Percentiles rank a stretch among this genome's conserved stretches.
phyloP scores from a whole-genome alignment of 768 basidiomycete genomes.

The Hirschioporus abietinus region DNA sequence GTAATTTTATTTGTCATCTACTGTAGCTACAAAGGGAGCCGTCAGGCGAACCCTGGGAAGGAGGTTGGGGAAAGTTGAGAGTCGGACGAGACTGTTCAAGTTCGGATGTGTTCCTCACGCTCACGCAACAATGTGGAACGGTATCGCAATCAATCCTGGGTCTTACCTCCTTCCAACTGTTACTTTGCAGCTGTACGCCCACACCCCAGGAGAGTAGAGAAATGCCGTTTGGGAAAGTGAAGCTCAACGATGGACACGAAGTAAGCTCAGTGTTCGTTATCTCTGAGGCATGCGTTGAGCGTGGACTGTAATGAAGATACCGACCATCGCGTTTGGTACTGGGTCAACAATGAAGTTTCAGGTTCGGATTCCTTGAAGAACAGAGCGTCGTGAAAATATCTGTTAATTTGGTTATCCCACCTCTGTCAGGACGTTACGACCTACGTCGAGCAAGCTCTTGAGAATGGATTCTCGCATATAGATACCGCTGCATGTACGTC shows the following conservation, averaged over 20 bases:
- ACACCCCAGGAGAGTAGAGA: not conserved
- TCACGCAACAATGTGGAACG: not conserved
- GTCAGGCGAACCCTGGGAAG: too few species aligned
- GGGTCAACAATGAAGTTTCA: slow-evolving; percentile 35
- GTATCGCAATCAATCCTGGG: not conserved
- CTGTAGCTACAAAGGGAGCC: too few species aligned
- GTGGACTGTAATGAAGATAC: slow-evolving; percentile 36
- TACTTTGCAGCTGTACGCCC: too few species aligned
- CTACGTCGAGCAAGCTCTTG: slow-evolving; percentile 52
- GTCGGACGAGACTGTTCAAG: too few species aligned
- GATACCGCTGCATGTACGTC: slow-evolving; percentile 54
- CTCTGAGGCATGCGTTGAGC: not conserved
- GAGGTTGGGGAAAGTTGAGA: too few species aligned
- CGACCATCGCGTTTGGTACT: slow-evolving; percentile 60
- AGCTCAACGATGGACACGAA: slow-evolving; percentile 32
- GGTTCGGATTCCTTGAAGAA: not conserved
- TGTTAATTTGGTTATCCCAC: slow-evolving; percentile 7
- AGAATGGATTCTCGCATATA: slow-evolving; percentile 56
- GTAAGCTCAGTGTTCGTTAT: slow-evolving; percentile 14
- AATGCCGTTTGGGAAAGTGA: slow-evolving; percentile 29
- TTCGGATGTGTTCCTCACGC: not conserved
- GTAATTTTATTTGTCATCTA: too few species aligned
- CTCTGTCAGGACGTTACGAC: slow-evolving; percentile 40
- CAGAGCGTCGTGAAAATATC: not conserved
- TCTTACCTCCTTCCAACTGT: too few species aligned